Evolutionary conservation across 1,284 basidiomycete species (phyloP).

Genomic region (Naganishia cerealis): DNA sequence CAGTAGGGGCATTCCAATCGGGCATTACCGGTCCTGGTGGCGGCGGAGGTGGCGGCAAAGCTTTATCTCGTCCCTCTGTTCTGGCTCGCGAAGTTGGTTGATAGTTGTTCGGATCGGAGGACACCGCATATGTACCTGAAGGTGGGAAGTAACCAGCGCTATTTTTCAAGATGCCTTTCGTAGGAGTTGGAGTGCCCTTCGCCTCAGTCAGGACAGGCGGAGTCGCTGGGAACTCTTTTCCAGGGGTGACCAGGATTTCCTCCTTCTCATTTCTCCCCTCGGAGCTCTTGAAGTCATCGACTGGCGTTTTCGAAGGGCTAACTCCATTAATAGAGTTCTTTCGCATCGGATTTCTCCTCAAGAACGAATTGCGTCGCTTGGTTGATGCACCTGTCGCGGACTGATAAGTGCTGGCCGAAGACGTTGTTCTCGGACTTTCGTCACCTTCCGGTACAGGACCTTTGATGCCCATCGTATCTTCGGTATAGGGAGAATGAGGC

Average conservation of each 20-base stretch:
- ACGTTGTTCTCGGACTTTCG: conserved; percentile 19
- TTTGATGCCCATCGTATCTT: conserved; percentile 32
- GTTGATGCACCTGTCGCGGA: conserved; percentile 8
- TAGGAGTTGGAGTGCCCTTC: conserved; percentile 8
- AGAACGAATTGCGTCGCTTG: conserved; percentile 28
- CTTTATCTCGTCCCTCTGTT: conserved; percentile 37
- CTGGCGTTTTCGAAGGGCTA: neutral
- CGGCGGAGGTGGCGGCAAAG: conserved; percentile 41
- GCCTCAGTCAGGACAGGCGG: neutral
- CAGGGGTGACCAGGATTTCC: conserved; percentile 21
- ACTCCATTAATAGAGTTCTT: conserved; percentile 6
- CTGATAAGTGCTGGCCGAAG: conserved; percentile 16
- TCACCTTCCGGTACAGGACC: conserved; percentile 6
- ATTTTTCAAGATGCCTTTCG: conserved; percentile 23
- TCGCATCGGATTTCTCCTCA: conserved; percentile 19
- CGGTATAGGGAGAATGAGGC: conserved; percentile 33
- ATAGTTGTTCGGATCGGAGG: conserved; percentile 1
- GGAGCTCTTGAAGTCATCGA: conserved; percentile 20
- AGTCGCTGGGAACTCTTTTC: conserved; percentile 14
- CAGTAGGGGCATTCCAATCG: conserved; percentile 39
- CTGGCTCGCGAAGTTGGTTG: neutral
- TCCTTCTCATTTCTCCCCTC: conserved; percentile 11
- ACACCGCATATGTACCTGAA: neutral
- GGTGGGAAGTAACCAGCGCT: conserved; percentile 17
- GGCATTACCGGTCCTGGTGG: conserved; percentile 53